A percentile compares a stretch with the other conserved stretches of the same genome.
Conservation (phyloP, 768 basidiomycete species). For the Tylopilus vinaceipallidus region DNA sequence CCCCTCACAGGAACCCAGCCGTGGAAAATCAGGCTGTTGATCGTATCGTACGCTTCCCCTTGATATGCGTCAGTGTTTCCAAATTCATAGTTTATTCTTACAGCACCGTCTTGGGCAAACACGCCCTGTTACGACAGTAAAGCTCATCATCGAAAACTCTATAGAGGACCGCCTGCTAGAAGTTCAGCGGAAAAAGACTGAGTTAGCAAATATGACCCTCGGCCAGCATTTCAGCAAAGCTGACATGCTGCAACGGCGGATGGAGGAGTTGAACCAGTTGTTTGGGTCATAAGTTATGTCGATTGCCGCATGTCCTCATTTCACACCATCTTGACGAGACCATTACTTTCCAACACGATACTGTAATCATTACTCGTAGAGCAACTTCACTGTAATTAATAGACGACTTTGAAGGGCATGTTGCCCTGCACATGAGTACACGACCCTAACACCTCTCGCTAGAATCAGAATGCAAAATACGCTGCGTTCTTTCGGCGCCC, state of each 20-base stretch:
- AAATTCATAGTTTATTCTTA: neutral
- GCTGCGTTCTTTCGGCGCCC: constrained; percentile 71
- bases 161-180: constrained; percentile 92
- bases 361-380: constrained; percentile 34
- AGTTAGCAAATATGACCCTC: constrained; percentile 90
- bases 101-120: constrained; percentile 97
- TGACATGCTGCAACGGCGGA: constrained; percentile 80
- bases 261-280: constrained; percentile 82
- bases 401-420: constrained; percentile 17
- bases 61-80: neutral
- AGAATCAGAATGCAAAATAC: constrained; percentile 68
- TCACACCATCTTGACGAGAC: constrained; percentile 16
- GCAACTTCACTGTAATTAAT: constrained; percentile 31
- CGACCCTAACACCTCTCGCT: neutral
- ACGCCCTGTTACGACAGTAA: constrained; percentile 85
- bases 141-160: constrained; percentile 90
- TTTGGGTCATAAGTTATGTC: constrained; percentile 49
- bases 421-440: neutral
- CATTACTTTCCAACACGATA: constrained; percentile 18
- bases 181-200: constrained; percentile 94
- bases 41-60: constrained; percentile 70
- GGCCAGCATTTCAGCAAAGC: constrained; percentile 85
- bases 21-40: constrained; percentile 98
- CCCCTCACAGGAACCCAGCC: constrained; percentile 76
- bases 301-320: constrained; percentile 16